Evolutionary conservation across 441 rosid species (phyloP), one percentile per base, ranked within the genome.

Genomic region (Pelargonium cotyledonis): DNA sequence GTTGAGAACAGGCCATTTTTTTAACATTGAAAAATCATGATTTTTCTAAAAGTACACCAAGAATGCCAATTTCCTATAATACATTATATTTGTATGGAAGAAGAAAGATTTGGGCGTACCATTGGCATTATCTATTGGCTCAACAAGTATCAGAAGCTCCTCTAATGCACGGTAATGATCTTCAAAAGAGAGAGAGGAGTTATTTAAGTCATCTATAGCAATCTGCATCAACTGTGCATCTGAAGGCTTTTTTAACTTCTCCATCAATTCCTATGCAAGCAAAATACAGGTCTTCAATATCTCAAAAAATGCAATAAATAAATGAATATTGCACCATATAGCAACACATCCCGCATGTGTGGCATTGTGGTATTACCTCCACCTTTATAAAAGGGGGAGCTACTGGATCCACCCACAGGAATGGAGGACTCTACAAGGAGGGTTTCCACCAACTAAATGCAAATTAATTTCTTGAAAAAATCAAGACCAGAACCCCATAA

Each of bases 91-190:
- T n/a, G 35, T n/a, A 9, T 40, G 64, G 57, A 71, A 57, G 29
- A 49, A 38, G 26, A 11, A 71, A 15, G 63, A 46, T 7, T 61
- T 55, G 7, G 0, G 44, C 63, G 35, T 82, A 90, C 98, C 97
- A 79, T 93, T 89, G 15, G 97, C 96, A 80, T 93, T 93, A 83
- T 93, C 97, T 3, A 91, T 82, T 43, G 98, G 93, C 78, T 90
- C 97, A 61, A 90, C 98, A 40, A 93, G 97, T 65, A 85, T 53
- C 68, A 89, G 77, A 75, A 93, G 91, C 74, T 93, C 98, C 55
- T 86, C 81, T 72, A 93, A 75, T 21, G 97, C 97, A 71, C 96
- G 89, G 67, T 82, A 82, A 67, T 72, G 90, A 78, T 88, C 92
- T 70, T 86, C 90, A 72, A 89, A 79, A 75, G 97, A 75, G 76